phyloP scores from a whole-genome alignment of 1,284 basidiomycete species.

The Cryptococcus hybrid region DNA sequence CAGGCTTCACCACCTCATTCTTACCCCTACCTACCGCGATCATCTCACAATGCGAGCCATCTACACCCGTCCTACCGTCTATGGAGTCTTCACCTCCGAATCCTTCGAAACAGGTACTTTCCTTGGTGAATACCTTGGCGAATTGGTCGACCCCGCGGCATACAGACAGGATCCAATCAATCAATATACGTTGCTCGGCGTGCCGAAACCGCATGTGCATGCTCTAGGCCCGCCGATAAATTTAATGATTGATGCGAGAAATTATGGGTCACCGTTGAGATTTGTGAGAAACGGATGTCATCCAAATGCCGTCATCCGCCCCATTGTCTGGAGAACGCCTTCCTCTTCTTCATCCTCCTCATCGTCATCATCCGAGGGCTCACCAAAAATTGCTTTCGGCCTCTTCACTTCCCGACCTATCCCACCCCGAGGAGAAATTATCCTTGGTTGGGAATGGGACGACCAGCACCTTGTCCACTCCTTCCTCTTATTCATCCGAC shows the following conservation, averaged over 20 bases:
- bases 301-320: constrained; percentile 83
- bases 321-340: constrained; percentile 56
- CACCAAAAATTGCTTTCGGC: constrained; percentile 45
- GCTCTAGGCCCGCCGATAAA: constrained; percentile 76
- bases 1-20: constrained; percentile 29
- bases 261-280: constrained; percentile 71
- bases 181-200: constrained; percentile 56
- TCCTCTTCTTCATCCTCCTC: constrained; percentile 52
- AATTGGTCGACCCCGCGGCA: constrained; percentile 37
- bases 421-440: constrained; percentile 77
- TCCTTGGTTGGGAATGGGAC: constrained; percentile 96
- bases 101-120: constrained; percentile 29
- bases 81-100: constrained; percentile 41
- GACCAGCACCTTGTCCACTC: constrained; percentile 84
- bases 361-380: no score
- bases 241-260: constrained; percentile 75
- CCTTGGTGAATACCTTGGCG: constrained; percentile 46
- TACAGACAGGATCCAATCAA: constrained; percentile 55
- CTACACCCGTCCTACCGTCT: constrained; percentile 43
- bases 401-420: constrained; percentile 76
- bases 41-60: constrained; percentile 21
- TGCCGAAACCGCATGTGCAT: constrained; percentile 68
- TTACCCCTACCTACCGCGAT: constrained; percentile 34
- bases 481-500: constrained; percentile 49
- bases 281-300: constrained; percentile 82